Percentiles rank a stretch among this genome's conserved stretches.
Conservation (phyloP, 2,329 filamentous ascomycete genomes). For the Davidsoniella australis region DNA sequence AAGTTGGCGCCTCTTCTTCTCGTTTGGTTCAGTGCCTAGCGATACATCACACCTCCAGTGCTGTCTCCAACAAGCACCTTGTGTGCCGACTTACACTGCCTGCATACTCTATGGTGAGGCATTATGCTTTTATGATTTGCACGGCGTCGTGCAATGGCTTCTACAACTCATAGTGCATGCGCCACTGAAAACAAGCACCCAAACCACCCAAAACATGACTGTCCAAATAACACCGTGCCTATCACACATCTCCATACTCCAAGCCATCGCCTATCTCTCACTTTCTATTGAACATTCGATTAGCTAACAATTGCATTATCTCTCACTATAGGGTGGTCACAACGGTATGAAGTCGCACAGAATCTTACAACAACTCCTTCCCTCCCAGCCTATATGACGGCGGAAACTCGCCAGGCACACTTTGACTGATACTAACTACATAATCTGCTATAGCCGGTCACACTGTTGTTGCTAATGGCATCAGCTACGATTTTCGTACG, state of each 20-base stretch:
- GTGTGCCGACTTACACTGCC: no score
- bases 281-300: background rate
- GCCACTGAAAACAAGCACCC: no score
- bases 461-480: constrained; percentile 13
- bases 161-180: no score
- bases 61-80: no score
- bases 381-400: background rate
- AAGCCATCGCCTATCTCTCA: background rate
- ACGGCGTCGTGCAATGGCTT: no score
- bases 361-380: background rate
- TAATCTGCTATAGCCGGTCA: constrained; percentile 7
- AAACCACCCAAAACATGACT: no score
- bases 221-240: no score
- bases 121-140: no score
- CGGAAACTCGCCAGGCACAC: background rate
- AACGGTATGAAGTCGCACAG: constrained; percentile 7
- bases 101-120: no score
- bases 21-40: background rate
- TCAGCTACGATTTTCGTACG: constrained; percentile 14
- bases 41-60: background rate
- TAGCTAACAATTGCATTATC: no score
- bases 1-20: background rate
- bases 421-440: constrained; percentile 11
- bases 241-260: constrained; percentile 1
- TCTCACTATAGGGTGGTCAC: constrained; percentile 10